A percentile compares a stretch with the other conserved stretches of the same genome.
Evolutionary conservation across 495 filamentous ascomycete species (phyloP).

Genomic region (Talaromyces stipitatus): DNA sequence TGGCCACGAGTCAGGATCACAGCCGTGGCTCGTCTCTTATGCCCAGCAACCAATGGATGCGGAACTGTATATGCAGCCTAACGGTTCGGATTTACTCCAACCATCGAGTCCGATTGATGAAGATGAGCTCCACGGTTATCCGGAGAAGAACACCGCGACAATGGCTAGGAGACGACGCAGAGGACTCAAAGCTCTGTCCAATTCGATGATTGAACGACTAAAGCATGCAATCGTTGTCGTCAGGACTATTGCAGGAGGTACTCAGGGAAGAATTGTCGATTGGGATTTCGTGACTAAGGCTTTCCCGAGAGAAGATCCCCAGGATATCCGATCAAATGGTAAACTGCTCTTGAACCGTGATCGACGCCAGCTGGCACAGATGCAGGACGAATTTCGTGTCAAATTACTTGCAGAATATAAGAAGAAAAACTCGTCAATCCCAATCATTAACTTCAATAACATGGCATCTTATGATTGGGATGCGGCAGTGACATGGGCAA

Average conservation of each 20-base stretch:
- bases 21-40: not conserved
- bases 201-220: conserved; percentile 29
- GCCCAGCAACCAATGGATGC: not conserved
- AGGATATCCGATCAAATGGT: conserved; percentile 55
- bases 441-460: conserved; percentile 63
- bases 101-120: not conserved
- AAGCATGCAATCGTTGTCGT: conserved; percentile 67
- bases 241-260: conserved; percentile 64
- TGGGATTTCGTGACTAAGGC: conserved; percentile 63
- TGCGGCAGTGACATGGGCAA: conserved; percentile 65
- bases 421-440: conserved; percentile 47
- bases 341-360: conserved; percentile 48
- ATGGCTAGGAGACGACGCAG: conserved; percentile 20
- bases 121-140: not conserved
- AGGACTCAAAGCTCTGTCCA: conserved; percentile 13
- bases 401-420: conserved; percentile 71
- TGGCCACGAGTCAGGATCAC: not conserved
- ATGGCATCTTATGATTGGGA: conserved; percentile 72
- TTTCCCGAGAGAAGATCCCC: conserved; percentile 54
- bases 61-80: not conserved
- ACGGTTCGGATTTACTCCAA: not conserved
- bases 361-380: conserved; percentile 52
- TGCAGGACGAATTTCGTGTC: conserved; percentile 71
- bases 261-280: conserved; percentile 55
- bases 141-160: not conserved